phyloP scores from a whole-genome alignment of 306 rosid species.

The Quercus robur region DNA sequence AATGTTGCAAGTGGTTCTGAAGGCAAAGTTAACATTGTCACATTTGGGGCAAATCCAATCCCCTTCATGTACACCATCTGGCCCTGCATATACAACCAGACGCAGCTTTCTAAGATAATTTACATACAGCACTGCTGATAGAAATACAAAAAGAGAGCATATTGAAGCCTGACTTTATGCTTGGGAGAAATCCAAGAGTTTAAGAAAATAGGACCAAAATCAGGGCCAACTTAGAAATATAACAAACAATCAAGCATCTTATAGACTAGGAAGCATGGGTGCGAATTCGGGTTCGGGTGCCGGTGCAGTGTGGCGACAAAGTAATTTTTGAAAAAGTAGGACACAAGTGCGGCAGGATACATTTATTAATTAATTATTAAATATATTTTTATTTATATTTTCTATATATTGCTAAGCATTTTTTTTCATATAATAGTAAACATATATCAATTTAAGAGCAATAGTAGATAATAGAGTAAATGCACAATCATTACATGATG shows the following conservation, averaged over 20 bases:
- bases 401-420: too few relatives aligned
- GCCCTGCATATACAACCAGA: constrained; percentile 29
- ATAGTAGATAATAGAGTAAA: too few relatives aligned
- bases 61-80: constrained; percentile 43
- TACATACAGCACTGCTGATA: background rate
- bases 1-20: constrained; percentile 54
- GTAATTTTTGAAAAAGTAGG: too few relatives aligned
- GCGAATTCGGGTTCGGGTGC: too few relatives aligned
- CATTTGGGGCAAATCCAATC: constrained; percentile 48
- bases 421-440: too few relatives aligned
- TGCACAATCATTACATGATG: too few relatives aligned
- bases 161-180: background rate
- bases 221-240: background rate
- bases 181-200: background rate
- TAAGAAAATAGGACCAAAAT: background rate
- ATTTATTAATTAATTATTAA: too few relatives aligned
- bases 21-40: constrained; percentile 52
- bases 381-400: too few relatives aligned
- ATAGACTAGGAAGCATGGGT: background rate
- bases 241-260: background rate
- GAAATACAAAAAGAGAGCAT: background rate
- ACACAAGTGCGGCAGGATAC: too few relatives aligned
- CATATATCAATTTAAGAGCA: too few relatives aligned
- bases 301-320: too few relatives aligned
- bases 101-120: background rate